Evolutionary conservation across 306 rosid species (phyloP).

Genomic region (Phaseolus lunatus): DNA sequence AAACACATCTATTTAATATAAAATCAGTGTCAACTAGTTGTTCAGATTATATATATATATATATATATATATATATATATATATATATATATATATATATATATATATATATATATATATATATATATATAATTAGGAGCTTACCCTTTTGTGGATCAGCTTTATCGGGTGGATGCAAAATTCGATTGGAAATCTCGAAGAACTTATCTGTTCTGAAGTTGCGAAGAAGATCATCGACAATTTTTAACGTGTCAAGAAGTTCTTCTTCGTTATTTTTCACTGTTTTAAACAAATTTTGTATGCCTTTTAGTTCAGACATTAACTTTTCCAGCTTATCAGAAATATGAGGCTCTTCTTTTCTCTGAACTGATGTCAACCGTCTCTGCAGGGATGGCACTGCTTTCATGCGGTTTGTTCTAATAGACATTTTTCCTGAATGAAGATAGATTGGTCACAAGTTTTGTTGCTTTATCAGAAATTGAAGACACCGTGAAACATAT

Average conservation of each 20-base stretch:
- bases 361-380: neutral
- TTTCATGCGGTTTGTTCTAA: slow-evolving; percentile 10
- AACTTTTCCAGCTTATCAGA: neutral
- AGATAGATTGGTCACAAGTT: too few relatives aligned
- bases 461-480: neutral
- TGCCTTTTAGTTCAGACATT: neutral
- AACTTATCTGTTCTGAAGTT: neutral
- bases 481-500: neutral
- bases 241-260: slow-evolving; percentile 19
- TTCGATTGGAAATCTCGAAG: neutral
- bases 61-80: too few relatives aligned
- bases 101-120: too few relatives aligned
- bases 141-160: neutral
- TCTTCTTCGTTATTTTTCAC: neutral
- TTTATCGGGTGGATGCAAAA: neutral
- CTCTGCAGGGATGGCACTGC: slow-evolving; percentile 14
- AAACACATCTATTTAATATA: too few relatives aligned
- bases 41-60: too few relatives aligned
- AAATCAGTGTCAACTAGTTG: too few relatives aligned
- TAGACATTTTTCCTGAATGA: neutral
- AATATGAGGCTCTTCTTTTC: neutral
- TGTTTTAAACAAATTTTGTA: neutral
- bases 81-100: too few relatives aligned
- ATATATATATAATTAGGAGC: neutral
- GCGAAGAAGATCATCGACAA: neutral